Base-by-base conservation (phyloP, 2,329 filamentous ascomycete species). In the Huntiella omanensis region DNA sequence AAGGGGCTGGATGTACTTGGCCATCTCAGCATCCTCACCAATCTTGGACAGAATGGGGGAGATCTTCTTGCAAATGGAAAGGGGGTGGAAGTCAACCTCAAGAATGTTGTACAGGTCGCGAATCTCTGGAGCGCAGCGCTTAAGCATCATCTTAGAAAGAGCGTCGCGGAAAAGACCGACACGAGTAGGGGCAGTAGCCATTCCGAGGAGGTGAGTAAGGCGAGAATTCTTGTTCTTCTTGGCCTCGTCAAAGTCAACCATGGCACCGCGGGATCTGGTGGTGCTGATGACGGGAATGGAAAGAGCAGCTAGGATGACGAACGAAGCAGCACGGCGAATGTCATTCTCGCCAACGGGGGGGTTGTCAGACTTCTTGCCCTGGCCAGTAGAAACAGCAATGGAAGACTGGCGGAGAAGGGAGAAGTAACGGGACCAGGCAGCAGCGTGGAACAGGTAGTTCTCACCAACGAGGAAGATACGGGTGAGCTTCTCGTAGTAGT, bases 261-360 rank as follows among this genome's bases (percentile, higher is more conserved):
- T 78, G 51, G 88, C 91, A 59, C 91, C 91, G 40, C 91, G 84
- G 46, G 91, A 98, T 58, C 91, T 80, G 22, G 87, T 87, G 40
- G 91, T 96, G 76, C 91, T 98, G 65, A 98, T 98, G 66, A 98
- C 91, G 10, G 91, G 91, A 53, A 98, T 98, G n/a, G 91, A 82
- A 46, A 98, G 77, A 43, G 91, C 88, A 15, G 91, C 94, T 45
- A 98, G 70, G 41, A 98, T 73, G 49, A 98, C 92, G 56, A 94
- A 96, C 1, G 91, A 96, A 13, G 91, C 88, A 50, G 86, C 84
- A 66, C 87, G 88, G 63, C 87, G 85, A 57, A 96, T 79, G 57
- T 96, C 88, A 28, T 82, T 78, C 57, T 96, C 91, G 39, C 79
- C 80, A 47, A 87, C 80, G 37, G 83, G 77, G 39, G 91, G 91